Evolutionary conservation across 371 early-diverging fungal genomes (phyloP), one percentile per base, ranked within the genome.

Genomic region (Entomophthora muscae): DNA sequence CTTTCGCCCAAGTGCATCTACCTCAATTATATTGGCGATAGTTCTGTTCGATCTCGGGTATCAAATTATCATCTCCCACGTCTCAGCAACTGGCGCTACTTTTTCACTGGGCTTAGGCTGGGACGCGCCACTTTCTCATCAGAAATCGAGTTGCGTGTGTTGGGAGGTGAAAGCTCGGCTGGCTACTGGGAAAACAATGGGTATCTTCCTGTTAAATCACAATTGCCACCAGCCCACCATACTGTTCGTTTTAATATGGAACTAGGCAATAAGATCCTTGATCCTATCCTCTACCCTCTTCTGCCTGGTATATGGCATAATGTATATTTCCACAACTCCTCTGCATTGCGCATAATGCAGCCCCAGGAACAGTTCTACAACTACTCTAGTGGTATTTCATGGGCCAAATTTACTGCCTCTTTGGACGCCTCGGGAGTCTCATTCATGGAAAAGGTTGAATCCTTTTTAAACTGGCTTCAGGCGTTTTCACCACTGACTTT

Each of bases 181-280:
- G 61, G 53, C 23, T 68, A 33, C 51, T 64, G 68, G 66, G 33
- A 65, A 22, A 68, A 66, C 61, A 52, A 68, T 31, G 68, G 68
- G 0, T 55, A 60, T 0, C 27, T 66, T 3, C 33, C 66, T 10
- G 23, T 64, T 24, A 12, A 27, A 17, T 32, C 61, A 24, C 68
- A 68, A 27, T 17, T 60, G 21, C 68, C 68, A 13, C 66, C 63
- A 32, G 42, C 53, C 29, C 57, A 68, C 51, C 68, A 68, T 24
- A 10, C 1, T 24, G 52, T 66, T 10, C 29, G 57, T 1, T 64
- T 68, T 60, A 63, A 68, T 12, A 23, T 68, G 26, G 63, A 24
- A 0, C 42, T 68, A 22, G 21, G 28, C 10, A 51, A 66, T 24
- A 63, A 65, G 53, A 28, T 66, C 12, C 60, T 64, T 23, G 68